Conservation (phyloP, 768 basidiomycete species). For the Serendipita indica region DNA sequence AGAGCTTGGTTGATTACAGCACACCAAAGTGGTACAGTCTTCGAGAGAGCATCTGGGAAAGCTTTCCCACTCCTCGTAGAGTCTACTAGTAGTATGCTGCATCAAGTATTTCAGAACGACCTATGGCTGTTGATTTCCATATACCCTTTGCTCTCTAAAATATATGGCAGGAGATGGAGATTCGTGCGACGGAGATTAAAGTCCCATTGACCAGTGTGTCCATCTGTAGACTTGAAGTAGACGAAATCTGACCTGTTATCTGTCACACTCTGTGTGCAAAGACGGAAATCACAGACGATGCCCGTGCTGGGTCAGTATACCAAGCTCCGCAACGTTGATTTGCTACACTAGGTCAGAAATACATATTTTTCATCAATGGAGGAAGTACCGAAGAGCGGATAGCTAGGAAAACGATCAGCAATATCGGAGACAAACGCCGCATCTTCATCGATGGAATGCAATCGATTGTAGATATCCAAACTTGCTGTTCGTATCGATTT, state of each 20-base stretch:
- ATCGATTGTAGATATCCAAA: conserved; percentile 67
- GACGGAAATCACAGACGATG: conserved; percentile 18
- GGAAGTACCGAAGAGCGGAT: conserved; percentile 31
- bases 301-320: conserved; percentile 57
- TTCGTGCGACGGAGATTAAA: conserved; percentile 79
- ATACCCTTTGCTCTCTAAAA: conserved; percentile 45
- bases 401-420: conserved; percentile 29
- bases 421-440: conserved; percentile 50
- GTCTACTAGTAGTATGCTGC: conserved; percentile 72
- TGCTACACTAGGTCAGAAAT: conserved; percentile 31
- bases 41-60: conserved; percentile 85
- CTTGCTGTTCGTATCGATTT: conserved; percentile 49
- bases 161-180: conserved; percentile 52
- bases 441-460: conserved; percentile 77
- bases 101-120: not conserved
- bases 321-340: conserved; percentile 91
- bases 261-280: conserved; percentile 12
- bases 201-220: conserved; percentile 70
- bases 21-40: conserved; percentile 93
- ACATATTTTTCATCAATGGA: not conserved
- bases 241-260: conserved; percentile 25
- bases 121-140: conserved; percentile 15
- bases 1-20: conserved; percentile 62
- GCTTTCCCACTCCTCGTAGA: conserved; percentile 88
- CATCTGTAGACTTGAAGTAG: conserved; percentile 90